Percentiles rank a stretch among this genome's conserved stretches.
phyloP scores from a whole-genome alignment of 169 alveolate species.

The Plasmodium knowlesi region DNA sequence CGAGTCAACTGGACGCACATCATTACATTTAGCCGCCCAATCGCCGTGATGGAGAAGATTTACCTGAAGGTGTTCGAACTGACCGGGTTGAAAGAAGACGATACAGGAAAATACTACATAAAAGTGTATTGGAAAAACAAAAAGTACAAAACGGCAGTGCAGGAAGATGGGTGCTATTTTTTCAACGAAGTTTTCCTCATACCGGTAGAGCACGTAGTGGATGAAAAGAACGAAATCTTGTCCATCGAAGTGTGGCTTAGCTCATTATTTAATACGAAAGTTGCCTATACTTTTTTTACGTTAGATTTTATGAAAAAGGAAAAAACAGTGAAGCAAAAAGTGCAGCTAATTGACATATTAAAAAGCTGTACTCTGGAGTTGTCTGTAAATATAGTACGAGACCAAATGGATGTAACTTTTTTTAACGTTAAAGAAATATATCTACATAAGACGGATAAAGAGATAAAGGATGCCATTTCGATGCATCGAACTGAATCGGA shows the following conservation, averaged over 20 bases:
- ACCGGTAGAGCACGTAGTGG: conserved; percentile 6
- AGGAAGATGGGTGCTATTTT: neutral
- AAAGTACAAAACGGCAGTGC: conserved; percentile 28
- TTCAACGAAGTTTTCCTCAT: conserved; percentile 19
- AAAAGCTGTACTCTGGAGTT: conserved; percentile 30
- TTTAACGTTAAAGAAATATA: conserved; percentile 34
- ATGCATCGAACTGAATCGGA: neutral
- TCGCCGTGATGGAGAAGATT: conserved; percentile 18
- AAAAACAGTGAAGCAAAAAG: conserved; percentile 30
- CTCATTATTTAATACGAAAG: conserved; percentile 19
- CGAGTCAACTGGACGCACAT: neutral
- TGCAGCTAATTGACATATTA: conserved; percentile 24
- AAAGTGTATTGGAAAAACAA: conserved; percentile 55
- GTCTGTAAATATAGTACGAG: conserved; percentile 15
- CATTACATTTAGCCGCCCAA: neutral
- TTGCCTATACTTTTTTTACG: conserved; percentile 48
- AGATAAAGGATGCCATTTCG: conserved; percentile 24
- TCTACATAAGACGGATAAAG: neutral
- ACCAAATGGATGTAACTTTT: conserved; percentile 26
- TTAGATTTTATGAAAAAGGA: conserved; percentile 25
- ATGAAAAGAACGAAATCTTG: neutral
- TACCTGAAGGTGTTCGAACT: conserved; percentile 37
- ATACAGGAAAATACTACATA: neutral
- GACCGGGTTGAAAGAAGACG: neutral
- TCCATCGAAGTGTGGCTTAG: conserved; percentile 39